Base-by-base conservation (phyloP, 495 filamentous ascomycete genomes). In the Daldinia caldariorum region DNA sequence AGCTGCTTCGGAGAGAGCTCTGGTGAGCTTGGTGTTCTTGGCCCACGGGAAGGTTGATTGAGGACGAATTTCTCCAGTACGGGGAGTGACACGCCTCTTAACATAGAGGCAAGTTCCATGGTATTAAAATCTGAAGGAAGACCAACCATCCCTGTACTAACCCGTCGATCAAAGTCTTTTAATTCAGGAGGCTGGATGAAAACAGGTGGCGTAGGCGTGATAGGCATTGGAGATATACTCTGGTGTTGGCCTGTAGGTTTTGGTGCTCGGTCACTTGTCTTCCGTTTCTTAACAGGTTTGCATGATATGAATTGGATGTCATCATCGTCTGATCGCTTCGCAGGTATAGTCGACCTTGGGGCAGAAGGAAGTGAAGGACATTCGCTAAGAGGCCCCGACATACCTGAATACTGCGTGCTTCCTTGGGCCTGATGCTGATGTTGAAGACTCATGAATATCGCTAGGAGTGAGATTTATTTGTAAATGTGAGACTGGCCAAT, bases 271-370 rank as follows among this genome's bases (percentile, higher is more conserved):
- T 72, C 67, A 55, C 66, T 73, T 20, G 62, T 64, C 61, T 74
- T 78, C 26, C 58, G 77, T 62, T 77, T 80, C 54, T 83, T 82
- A 54, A 82, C 75, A 14, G 82, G 81, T 22, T 79, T 74, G 4
- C 76, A 79, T 51, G 80, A 83, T 37, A 84, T 67, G 49, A 83
- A 81, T 70, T 82, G 72, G 16, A 84, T 70, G 35, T 84, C 83
- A 63, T 81, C 79, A 63, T 81, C 79, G 56, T 84, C 81, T 12
- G 55, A 63, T 67, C 70, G 26, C 53, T 75, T 75, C 22, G 69
- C 47, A 22, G 71, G 66, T 49, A 45, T 53, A 18, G 49, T 14
- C 43, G 59, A 20, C 60, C 41, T 71, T 20, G 54, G n/a, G 10
- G 18, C 29, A 39, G 66, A 49, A 50, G 26, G 26, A 59, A 57